phyloP scores from a whole-genome alignment of 2,329 filamentous ascomycete species.

The Pseudocercospora cruenta region DNA sequence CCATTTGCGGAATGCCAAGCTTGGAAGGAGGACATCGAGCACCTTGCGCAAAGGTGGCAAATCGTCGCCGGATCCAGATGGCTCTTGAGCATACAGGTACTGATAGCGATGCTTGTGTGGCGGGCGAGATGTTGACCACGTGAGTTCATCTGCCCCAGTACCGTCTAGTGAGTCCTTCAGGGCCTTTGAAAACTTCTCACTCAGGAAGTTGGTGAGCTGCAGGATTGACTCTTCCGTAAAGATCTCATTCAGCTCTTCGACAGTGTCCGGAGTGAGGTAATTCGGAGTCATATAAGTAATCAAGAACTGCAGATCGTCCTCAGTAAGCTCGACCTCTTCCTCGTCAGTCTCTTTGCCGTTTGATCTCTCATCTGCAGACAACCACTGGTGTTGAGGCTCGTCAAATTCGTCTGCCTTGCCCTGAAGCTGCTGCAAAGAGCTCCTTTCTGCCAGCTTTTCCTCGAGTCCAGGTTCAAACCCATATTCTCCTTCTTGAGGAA shows the following conservation, averaged over 20 bases:
- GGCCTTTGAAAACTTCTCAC: slow-evolving; percentile 72
- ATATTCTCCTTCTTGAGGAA: slow-evolving; percentile 90
- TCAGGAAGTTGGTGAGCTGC: slow-evolving; percentile 77
- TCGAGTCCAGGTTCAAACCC: slow-evolving; percentile 88
- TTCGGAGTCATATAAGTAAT: slow-evolving; percentile 87
- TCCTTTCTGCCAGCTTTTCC: slow-evolving; percentile 84
- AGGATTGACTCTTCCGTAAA: slow-evolving; percentile 86
- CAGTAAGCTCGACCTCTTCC: slow-evolving; percentile 65
- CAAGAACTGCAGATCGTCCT: slow-evolving; percentile 83
- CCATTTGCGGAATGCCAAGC: slow-evolving; percentile 86
- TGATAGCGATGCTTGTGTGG: slow-evolving; percentile 95
- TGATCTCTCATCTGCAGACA: slow-evolving; percentile 45
- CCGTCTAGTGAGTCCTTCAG: slow-evolving; percentile 73
- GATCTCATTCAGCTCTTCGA: slow-evolving; percentile 77
- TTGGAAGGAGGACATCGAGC: slow-evolving; percentile 80
- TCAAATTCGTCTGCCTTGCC: slow-evolving; percentile 91
- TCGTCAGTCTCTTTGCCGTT: slow-evolving; percentile 62
- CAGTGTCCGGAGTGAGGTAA: slow-evolving; percentile 88
- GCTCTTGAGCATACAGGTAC: slow-evolving; percentile 64
- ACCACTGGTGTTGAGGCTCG: slow-evolving; percentile 67
- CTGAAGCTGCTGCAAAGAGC: slow-evolving; percentile 88
- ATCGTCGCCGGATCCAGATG: slow-evolving; percentile 29
- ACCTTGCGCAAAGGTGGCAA: slow-evolving; percentile 71
- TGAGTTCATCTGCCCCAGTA: slow-evolving; percentile 55
- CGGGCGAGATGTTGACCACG: slow-evolving; percentile 63